Percentiles rank a stretch among this genome's conserved stretches.
Conservation (phyloP, 2,329 filamentous ascomycete species). For the Ascochyta koolunga region DNA sequence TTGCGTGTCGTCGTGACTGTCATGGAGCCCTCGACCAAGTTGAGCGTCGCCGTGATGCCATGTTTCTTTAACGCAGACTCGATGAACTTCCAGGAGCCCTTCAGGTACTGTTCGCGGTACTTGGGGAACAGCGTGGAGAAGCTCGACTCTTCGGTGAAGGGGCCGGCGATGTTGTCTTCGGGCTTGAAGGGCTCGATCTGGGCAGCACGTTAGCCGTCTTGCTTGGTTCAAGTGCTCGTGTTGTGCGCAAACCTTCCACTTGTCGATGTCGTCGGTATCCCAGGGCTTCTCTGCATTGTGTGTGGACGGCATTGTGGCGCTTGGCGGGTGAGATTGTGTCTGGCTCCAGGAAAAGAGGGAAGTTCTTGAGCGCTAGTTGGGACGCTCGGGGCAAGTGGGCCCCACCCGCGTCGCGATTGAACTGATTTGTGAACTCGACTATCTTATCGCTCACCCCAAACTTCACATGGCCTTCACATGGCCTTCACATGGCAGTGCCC, state of each 20-base stretch:
- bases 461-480: too few relatives aligned
- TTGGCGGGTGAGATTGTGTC: conserved; percentile 4
- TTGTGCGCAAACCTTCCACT: conserved; percentile 73
- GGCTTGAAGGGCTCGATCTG: conserved; percentile 82
- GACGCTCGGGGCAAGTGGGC: too few relatives aligned
- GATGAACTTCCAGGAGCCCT: conserved; percentile 90
- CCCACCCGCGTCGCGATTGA: too few relatives aligned
- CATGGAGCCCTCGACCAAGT: conserved; percentile 96
- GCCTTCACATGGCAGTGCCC: conserved; percentile 6
- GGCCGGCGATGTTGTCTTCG: conserved; percentile 82
- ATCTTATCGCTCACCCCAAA: not conserved
- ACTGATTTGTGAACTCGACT: too few relatives aligned
- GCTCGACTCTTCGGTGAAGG: conserved; percentile 90
- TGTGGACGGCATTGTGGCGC: conserved; percentile 76
- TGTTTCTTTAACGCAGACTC: conserved; percentile 85
- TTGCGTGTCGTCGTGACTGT: conserved; percentile 93
- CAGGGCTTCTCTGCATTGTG: conserved; percentile 80
- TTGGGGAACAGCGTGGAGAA: conserved; percentile 90
- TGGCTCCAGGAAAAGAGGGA: not conserved
- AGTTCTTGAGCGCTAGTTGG: too few relatives aligned
- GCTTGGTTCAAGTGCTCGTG: not conserved
- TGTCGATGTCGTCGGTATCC: conserved; percentile 93
- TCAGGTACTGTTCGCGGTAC: conserved; percentile 93
- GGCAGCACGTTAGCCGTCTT: conserved; percentile 5
- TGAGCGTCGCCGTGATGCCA: conserved; percentile 88